phyloP scores from a whole-genome alignment of 306 rosid species.

The Cajanus cajan region DNA sequence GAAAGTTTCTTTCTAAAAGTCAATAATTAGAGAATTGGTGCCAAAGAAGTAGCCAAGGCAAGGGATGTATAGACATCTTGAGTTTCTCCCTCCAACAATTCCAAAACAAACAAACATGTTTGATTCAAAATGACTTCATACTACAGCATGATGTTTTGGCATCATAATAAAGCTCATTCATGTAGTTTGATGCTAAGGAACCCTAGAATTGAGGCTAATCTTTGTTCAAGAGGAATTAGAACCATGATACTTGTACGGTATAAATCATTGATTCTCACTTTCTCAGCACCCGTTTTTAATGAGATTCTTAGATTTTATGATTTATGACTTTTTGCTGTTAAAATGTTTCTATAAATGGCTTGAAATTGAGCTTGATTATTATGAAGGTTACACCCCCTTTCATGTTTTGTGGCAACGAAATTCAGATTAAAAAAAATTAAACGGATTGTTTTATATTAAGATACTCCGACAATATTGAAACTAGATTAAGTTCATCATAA shows the following conservation, averaged over 20 bases:
- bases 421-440: too few species aligned
- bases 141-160: neutral
- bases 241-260: neutral
- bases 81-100: neutral
- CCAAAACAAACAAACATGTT: neutral
- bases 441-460: too few species aligned
- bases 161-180: neutral
- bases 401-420: too few species aligned
- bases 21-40: neutral
- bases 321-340: neutral
- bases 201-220: neutral
- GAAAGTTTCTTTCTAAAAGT: neutral
- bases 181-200: neutral
- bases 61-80: neutral
- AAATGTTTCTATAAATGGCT: neutral
- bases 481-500: too few species aligned
- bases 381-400: neutral
- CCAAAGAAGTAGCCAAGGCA: neutral
- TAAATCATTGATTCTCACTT: too few species aligned
- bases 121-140: neutral
- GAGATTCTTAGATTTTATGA: neutral
- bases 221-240: neutral
- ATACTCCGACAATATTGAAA: too few species aligned
- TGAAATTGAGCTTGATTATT: neutral
- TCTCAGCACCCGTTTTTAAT: neutral